These are phyloP conservation scores for Candida mattraensis DNA, from an alignment of 805 yeast species.

Conservation along the genomic window DNA sequence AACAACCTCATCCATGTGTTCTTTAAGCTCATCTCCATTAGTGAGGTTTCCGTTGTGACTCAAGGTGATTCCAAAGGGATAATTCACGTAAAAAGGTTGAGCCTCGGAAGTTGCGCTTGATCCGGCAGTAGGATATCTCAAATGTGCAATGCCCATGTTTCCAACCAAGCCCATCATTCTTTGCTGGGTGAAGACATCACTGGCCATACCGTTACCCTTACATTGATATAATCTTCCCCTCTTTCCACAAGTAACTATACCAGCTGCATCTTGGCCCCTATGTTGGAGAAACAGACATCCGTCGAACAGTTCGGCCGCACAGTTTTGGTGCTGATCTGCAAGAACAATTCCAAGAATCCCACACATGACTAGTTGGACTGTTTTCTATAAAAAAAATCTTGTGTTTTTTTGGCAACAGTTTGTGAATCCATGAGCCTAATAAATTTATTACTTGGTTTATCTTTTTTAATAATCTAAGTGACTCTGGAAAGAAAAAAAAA, in stretches of 20 bases:
- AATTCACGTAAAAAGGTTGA: constrained; percentile 96
- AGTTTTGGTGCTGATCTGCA: constrained; percentile 69
- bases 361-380: constrained; percentile 65
- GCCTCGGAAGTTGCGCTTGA: constrained; percentile 95
- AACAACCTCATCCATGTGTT: constrained; percentile 85
- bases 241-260: constrained; percentile 92
- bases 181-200: constrained; percentile 88
- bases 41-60: constrained; percentile 96
- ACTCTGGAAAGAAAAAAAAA: constrained; percentile 7
- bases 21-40: constrained; percentile 73
- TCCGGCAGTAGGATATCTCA: constrained; percentile 98
- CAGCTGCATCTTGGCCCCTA: constrained; percentile 99
- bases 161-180: constrained; percentile 83
- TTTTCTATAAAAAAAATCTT: background rate
- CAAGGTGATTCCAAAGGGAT: constrained; percentile 90
- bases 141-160: constrained; percentile 91
- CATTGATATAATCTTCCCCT: constrained; percentile 95
- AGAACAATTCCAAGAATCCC: constrained; percentile 88
- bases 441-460: constrained; percentile 1
- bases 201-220: constrained; percentile 98
- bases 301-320: constrained; percentile 88
- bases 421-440: too few species aligned
- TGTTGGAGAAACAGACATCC: constrained; percentile 93
- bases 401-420: too few species aligned
- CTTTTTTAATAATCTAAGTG: constrained; percentile 6